A percentile compares a stretch with the other conserved stretches of the same genome.
Conservation (phyloP, 2,329 filamentous ascomycete genomes). For the Botrytis byssoidea region DNA sequence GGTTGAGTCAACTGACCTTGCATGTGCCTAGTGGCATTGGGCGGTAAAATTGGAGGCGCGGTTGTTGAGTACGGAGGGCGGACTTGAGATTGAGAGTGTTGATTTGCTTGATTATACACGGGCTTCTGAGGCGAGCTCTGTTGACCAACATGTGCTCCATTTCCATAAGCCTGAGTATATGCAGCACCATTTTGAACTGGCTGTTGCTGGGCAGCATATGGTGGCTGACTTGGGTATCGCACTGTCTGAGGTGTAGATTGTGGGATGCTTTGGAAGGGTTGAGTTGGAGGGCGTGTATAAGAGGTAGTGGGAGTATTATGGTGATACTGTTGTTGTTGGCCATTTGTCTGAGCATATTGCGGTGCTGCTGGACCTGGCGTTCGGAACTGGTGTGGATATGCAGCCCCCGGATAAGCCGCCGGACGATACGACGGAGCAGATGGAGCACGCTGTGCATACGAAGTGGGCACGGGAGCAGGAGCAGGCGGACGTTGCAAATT, state of each 20-base stretch:
- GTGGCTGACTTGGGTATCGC: conserved; percentile 33
- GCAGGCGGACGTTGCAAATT: conserved; percentile 35
- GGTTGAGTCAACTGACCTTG: conserved; percentile 28
- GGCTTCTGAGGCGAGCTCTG: conserved; percentile 38
- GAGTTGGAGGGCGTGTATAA: conserved; percentile 31
- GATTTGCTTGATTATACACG: conserved; percentile 34
- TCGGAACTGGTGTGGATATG: conserved; percentile 36
- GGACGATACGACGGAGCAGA: conserved; percentile 35
- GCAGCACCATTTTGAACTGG: conserved; percentile 33
- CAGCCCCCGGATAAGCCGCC: conserved; percentile 32
- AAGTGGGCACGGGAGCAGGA: conserved; percentile 34
- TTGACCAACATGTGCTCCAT: conserved; percentile 29
- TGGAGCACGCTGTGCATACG: conserved; percentile 29
- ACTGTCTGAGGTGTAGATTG: conserved; percentile 30
- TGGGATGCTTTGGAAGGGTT: conserved; percentile 31
- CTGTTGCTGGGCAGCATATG: conserved; percentile 33
- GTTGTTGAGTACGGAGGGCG: conserved; percentile 32
- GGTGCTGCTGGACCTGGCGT: conserved; percentile 32
- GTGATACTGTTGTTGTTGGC: conserved; percentile 31
- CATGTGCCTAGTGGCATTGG: conserved; percentile 29
- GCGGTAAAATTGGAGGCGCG: conserved; percentile 30
- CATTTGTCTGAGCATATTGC: conserved; percentile 30
- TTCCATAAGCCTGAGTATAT: conserved; percentile 32
- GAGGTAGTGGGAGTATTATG: conserved; percentile 29
- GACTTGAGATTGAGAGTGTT: conserved; percentile 27